Conservation (phyloP, 164 flowering plant genomes). For the grape (Vitis vinifera) region ASM3070453v1 NC_081816.1:4747501-4748000, state of each 20-base stretch:
- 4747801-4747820: slow-evolving; percentile 27
- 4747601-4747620: slow-evolving; percentile 15
- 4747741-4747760: slow-evolving; percentile 27
- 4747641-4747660: slow-evolving; percentile 34
- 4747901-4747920: slow-evolving; percentile 31
- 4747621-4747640: slow-evolving; percentile 27
- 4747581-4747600: no score
- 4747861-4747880: slow-evolving; percentile 38
- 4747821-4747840: slow-evolving; percentile 43
- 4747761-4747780: slow-evolving; percentile 37
- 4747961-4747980: slow-evolving; percentile 39
- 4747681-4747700: slow-evolving; percentile 29
- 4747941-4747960: slow-evolving; percentile 47
- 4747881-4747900: slow-evolving; percentile 37
- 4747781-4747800: slow-evolving; percentile 24
- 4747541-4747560: no score
- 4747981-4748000: slow-evolving; percentile 26
- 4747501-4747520: no score
- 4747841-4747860: slow-evolving; percentile 33
- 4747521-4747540: no score
- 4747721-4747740: slow-evolving; percentile 38
- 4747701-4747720: slow-evolving; percentile 35
- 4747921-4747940: slow-evolving; percentile 41
- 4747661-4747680: slow-evolving; percentile 8
- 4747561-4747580: no score